phyloP scores from a whole-genome alignment of 306 rosid genomes.

The Macrotyloma uniflorum region DNA sequence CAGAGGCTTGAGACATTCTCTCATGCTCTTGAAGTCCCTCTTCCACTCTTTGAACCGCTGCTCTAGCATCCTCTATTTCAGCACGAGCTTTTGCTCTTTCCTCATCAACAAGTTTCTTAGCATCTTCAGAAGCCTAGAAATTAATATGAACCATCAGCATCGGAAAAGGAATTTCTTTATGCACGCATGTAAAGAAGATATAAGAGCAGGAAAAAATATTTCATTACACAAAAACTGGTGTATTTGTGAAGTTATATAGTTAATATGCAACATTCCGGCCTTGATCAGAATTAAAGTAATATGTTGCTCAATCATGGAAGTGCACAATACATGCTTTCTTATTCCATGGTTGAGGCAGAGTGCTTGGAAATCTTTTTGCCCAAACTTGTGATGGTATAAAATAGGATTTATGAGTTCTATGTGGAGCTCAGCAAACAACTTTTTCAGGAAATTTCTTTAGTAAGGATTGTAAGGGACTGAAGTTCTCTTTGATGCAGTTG shows the following conservation, averaged over 20 bases:
- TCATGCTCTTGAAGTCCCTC: constrained; percentile 90
- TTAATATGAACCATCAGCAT: constrained; percentile 36
- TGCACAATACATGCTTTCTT: not conserved
- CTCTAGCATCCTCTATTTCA: constrained; percentile 89
- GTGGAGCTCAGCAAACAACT: not conserved
- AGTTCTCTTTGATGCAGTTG: not conserved
- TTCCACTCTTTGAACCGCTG: constrained; percentile 95
- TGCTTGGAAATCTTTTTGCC: not conserved
- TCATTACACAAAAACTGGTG: constrained; percentile 15
- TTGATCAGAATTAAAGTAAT: not conserved
- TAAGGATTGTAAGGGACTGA: not conserved
- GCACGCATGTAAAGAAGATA: constrained; percentile 4
- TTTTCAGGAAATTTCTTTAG: not conserved
- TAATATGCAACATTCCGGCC: not conserved
- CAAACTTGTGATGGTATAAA: not conserved
- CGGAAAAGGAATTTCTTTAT: constrained; percentile 1
- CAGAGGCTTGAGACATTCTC: constrained; percentile 71
- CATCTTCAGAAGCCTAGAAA: constrained; percentile 96
- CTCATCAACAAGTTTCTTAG: constrained; percentile 87
- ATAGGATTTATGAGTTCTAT: not conserved
- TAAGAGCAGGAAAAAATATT: not conserved
- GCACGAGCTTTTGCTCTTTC: constrained; percentile 96
- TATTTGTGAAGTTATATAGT: not conserved
- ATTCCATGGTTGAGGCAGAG: not conserved
- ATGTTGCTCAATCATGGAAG: not conserved